Percentiles rank a stretch among this genome's conserved stretches.
Evolutionary conservation across 164 flowering plant genomes (phyloP).

Genomic region (Paratinospora sagittata): DNA sequence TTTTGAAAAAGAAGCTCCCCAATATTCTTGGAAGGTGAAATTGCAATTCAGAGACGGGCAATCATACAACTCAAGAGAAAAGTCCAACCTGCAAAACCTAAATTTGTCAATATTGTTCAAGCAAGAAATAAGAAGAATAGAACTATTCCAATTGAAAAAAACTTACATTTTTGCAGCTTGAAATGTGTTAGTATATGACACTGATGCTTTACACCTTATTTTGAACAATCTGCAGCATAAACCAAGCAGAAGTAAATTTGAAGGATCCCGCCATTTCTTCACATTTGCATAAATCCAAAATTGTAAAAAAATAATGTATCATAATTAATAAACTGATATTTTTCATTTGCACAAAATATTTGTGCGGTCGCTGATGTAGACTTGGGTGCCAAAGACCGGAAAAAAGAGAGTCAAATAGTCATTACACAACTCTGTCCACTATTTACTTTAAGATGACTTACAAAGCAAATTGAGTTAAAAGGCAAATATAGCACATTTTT

Average conservation of each 20-base stretch:
- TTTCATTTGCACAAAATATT: background rate
- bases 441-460: too few species aligned
- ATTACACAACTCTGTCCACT: too few species aligned
- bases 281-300: background rate
- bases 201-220: constrained; percentile 1
- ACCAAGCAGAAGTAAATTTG: background rate
- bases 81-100: constrained; percentile 14
- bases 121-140: background rate
- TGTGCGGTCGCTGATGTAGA: too few species aligned
- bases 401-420: too few species aligned
- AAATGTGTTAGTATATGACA: background rate
- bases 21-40: background rate
- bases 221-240: constrained; percentile 7
- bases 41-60: background rate
- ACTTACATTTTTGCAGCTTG: constrained; percentile 9
- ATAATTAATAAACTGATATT: background rate
- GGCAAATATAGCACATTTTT: too few species aligned
- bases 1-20: constrained; percentile 5
- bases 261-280: background rate
- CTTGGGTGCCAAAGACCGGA: too few species aligned
- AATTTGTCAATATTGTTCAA: background rate
- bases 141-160: background rate
- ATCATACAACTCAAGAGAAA: background rate
- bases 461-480: too few species aligned
- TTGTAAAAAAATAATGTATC: background rate